Base-by-base conservation (phyloP, 1,284 basidiomycete species). In the Ganoderma lingzhi region DNA sequence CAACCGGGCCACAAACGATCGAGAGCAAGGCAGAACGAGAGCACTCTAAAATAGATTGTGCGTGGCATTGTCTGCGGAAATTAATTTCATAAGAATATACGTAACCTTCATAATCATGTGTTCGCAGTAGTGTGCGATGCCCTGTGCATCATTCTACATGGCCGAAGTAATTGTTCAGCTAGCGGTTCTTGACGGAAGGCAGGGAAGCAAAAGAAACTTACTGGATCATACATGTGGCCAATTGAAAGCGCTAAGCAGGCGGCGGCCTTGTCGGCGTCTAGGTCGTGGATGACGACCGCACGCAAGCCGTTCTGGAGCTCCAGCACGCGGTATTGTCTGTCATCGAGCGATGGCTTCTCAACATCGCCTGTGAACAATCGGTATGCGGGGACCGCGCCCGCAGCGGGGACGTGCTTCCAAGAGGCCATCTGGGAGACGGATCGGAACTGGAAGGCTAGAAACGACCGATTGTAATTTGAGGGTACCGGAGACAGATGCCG, bases 241-340 rank as follows among this genome's bases (percentile, higher is more conserved):
- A 90, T 87, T 42, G 88, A 86, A 39, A 92, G 86, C 75, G 88
- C 86, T 81, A 93, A 83, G 64, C 86, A 86, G 1, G 90, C 90
- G 4, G 88, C 87, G 1, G 88, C 86, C 81, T 92, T 92, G 80
- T 92, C 90, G 0, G 90, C 86, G 64, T 83, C 82, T 0, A 82
- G 79, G 77, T 93, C 91, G 65, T 85, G 85, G 35, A 92, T 84
- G 37, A 93, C 78, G 30, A 91, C 80, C 10, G 83, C 88, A 71
- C 89, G 85, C 45, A 93, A 81, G 8, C 88, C 87, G 74, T 92
- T 93, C n/a, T 82, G 78, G 0, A 92, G 83, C 53, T 82, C 80
- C 55, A 93, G 82, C 62, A 90, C 81, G 61, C 88, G 82, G 78
- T 89, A 85, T 28, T 79, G 74, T 64, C 84, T 74, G 69, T 82